A percentile compares a stretch with the other conserved stretches of the same genome.
phyloP scores from a whole-genome alignment of 2,329 filamentous ascomycete genomes.

The Monosporascus sp. region DNA sequence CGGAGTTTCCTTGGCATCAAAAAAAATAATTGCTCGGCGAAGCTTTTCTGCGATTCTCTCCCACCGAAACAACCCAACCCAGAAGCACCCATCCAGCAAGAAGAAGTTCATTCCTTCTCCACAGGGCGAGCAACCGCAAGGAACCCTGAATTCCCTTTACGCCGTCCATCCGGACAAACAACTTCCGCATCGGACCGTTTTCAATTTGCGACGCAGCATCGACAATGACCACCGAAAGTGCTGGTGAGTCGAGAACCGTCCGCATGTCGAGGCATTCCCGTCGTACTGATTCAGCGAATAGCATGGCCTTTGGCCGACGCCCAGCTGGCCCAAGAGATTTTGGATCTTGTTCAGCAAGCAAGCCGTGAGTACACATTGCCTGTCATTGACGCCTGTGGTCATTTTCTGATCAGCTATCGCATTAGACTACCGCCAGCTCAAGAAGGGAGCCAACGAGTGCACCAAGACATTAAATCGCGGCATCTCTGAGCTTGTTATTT shows the following conservation, averaged over 20 bases:
- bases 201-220: not conserved
- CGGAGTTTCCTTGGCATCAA: no score
- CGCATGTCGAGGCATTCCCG: not conserved
- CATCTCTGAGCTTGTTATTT: constrained; percentile 82
- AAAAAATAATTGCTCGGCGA: not conserved
- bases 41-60: not conserved
- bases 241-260: constrained; percentile 14
- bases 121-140: constrained; percentile 59
- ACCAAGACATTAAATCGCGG: constrained; percentile 91
- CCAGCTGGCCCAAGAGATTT: constrained; percentile 72
- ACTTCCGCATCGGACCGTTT: not conserved
- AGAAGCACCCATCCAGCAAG: constrained; percentile 2
- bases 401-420: not conserved
- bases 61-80: constrained; percentile 2
- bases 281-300: constrained; percentile 25
- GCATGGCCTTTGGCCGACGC: constrained; percentile 71
- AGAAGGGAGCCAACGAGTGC: constrained; percentile 82
- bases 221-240: constrained; percentile 7
- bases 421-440: constrained; percentile 64
- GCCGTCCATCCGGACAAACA: not conserved
- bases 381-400: not conserved
- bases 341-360: constrained; percentile 74
- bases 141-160: constrained; percentile 44
- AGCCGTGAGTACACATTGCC: constrained; percentile 31
- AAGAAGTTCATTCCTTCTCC: constrained; percentile 10